Base-by-base conservation (phyloP, 495 filamentous ascomycete genomes). In the Mytilinidion resinicola region DNA sequence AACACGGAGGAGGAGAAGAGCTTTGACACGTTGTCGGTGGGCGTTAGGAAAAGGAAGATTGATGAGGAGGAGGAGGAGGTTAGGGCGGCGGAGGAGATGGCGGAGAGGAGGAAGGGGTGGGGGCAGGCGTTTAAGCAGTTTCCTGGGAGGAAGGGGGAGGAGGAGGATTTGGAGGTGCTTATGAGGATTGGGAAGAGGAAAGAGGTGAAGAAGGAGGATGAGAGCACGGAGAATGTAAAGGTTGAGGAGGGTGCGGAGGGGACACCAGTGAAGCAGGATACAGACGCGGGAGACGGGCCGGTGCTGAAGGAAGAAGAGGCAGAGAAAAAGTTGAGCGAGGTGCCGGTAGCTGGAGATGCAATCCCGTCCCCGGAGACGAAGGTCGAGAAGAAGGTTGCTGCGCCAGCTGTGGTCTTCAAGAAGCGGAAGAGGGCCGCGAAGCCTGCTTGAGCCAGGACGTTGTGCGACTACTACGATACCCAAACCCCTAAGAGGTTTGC, bases 81-180 rank as follows among this genome's bases (percentile, higher is more conserved):
- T 2, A 30, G 25, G 20, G 84, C 85, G 64, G 79, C 77, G 49
- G 78, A 80, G 14, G 77, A 85, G 44, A 82, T 78, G 58, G 70
- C 70, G 5, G 81, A 80, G 49, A 81, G 79, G 70, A 81, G 79
- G 55, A 86, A 76, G 69, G 85, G 74, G 46, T 96, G 91, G 90
- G 91, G 90, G 1, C 82, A 84, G 30, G 81, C 78, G 51, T 83
- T 82, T 51, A 83, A 80, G 69, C 71, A 71, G 30, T 88, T 89
- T 70, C 86, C 87, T 0, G 81, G 77, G 10, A 68, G 70, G 9
- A 57, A 70, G 17, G 56, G 48, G 9, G 56, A 35, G 47, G 73
- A 82, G 38, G 76, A 72, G 9, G 88, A 90, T 71, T 64, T 96
- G 51, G 87, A 95, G 68, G 82, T 80, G 14, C 73, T 95, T 44